Evolutionary conservation across 371 early-diverging fungal species (phyloP).

Genomic region (Lichtheimia ramosa): DNA sequence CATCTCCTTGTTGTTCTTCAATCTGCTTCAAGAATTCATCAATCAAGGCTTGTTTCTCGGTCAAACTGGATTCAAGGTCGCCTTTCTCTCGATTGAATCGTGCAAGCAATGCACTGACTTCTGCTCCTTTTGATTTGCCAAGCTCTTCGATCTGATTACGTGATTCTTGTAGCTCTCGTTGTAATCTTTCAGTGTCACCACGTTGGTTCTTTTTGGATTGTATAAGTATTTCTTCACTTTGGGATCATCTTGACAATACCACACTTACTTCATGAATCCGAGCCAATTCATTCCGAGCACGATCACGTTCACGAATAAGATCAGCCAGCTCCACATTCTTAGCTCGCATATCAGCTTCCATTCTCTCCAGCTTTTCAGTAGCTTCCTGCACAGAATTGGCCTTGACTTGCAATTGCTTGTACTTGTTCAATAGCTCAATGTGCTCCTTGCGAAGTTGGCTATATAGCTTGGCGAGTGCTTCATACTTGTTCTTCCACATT

Average conservation of each 20-base stretch:
- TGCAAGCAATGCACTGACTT: slow-evolving; percentile 75
- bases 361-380: slow-evolving; percentile 69
- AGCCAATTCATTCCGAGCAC: slow-evolving; percentile 73
- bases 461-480: slow-evolving; percentile 91
- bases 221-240: neutral
- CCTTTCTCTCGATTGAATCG: slow-evolving; percentile 81
- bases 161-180: slow-evolving; percentile 76
- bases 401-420: slow-evolving; percentile 78
- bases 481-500: slow-evolving; percentile 91
- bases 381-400: slow-evolving; percentile 81
- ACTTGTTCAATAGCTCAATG: slow-evolving; percentile 88
- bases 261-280: slow-evolving; percentile 52
- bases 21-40: slow-evolving; percentile 70
- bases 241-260: neutral
- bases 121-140: slow-evolving; percentile 74
- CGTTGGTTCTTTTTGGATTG: slow-evolving; percentile 53
- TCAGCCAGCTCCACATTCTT: slow-evolving; percentile 84
- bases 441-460: slow-evolving; percentile 96
- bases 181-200: slow-evolving; percentile 79
- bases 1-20: slow-evolving; percentile 69
- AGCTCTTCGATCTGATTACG: slow-evolving; percentile 78
- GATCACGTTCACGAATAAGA: slow-evolving; percentile 82
- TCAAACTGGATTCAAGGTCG: slow-evolving; percentile 70
- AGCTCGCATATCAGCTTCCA: slow-evolving; percentile 77
- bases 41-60: slow-evolving; percentile 43